These are phyloP conservation scores for Aureobasidium sp. DNA, from an alignment of 2,329 filamentous ascomycete species.

Conservation along the genomic window DNA sequence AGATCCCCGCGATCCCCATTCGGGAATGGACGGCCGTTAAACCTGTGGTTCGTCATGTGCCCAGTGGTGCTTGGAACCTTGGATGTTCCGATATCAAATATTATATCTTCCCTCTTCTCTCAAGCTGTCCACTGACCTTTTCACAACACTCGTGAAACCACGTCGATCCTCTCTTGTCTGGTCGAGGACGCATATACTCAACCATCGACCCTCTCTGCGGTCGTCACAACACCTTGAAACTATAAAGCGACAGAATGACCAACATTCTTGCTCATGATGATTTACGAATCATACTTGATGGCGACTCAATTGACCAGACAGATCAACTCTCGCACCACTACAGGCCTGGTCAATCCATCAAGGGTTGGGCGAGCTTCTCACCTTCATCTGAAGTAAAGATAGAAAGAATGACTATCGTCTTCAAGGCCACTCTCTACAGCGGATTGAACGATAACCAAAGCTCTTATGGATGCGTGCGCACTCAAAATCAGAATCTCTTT, in stretches of 20 bases:
- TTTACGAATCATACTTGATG: not conserved
- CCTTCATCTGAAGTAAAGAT: not conserved
- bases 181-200: too few species aligned
- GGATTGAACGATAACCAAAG: not conserved
- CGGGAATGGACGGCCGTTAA: too few species aligned
- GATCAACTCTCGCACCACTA: not conserved
- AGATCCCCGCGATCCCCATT: too few species aligned
- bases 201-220: too few species aligned
- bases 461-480: not conserved
- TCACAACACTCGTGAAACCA: too few species aligned
- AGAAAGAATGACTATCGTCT: not conserved
- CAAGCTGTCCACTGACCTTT: too few species aligned
- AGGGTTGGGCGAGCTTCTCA: not conserved
- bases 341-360: not conserved
- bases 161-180: too few species aligned
- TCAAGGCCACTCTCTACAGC: slow-evolving; percentile 7
- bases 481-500: not conserved
- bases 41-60: too few species aligned
- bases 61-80: too few species aligned
- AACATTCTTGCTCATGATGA: not conserved
- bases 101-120: too few species aligned
- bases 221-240: too few species aligned
- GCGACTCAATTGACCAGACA: not conserved
- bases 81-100: too few species aligned
- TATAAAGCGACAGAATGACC: not conserved